A percentile compares a stretch with the other conserved stretches of the same genome.
Conservation (phyloP, 208 protist genomes). For the Trypanosoma vivax region DNA sequence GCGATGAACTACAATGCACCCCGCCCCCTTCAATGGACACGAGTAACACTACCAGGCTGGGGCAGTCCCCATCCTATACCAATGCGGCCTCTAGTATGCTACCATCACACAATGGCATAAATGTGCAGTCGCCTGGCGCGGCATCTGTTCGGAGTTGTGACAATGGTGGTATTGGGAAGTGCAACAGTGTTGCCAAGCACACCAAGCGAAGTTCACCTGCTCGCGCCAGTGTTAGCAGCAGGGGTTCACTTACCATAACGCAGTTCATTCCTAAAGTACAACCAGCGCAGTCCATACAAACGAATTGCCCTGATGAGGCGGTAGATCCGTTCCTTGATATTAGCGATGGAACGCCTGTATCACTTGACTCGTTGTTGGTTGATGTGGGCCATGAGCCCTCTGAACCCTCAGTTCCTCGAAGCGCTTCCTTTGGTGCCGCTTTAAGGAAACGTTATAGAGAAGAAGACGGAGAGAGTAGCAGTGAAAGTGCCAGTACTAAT, state of each 20-base stretch:
- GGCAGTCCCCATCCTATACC: background rate
- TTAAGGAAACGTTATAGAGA: slow-evolving; percentile 78
- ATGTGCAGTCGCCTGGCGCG: background rate
- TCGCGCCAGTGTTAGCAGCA: too few species aligned
- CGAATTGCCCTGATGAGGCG: background rate
- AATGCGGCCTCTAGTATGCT: background rate
- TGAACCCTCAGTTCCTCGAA: slow-evolving; percentile 21
- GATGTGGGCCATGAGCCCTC: slow-evolving; percentile 33
- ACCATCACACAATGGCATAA: background rate
- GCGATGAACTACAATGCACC: background rate
- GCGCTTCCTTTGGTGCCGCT: slow-evolving; percentile 52
- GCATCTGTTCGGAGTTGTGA: background rate
- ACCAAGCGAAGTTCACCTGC: too few species aligned
- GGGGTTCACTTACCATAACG: background rate
- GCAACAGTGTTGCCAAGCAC: too few species aligned
- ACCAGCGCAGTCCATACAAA: background rate
- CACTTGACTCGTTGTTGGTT: slow-evolving; percentile 43
- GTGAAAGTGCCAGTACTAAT: slow-evolving; percentile 13
- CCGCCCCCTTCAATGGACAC: too few species aligned
- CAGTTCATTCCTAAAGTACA: background rate
- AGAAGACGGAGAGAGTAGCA: slow-evolving; percentile 54
- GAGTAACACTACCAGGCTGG: too few species aligned
- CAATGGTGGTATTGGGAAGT: too few species aligned
- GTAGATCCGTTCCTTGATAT: slow-evolving; percentile 14
- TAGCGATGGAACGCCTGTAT: slow-evolving; percentile 8